Evolutionary conservation across 2,329 filamentous ascomycete species (phyloP).

Genomic region (Scopulariopsis brevicaulis): DNA sequence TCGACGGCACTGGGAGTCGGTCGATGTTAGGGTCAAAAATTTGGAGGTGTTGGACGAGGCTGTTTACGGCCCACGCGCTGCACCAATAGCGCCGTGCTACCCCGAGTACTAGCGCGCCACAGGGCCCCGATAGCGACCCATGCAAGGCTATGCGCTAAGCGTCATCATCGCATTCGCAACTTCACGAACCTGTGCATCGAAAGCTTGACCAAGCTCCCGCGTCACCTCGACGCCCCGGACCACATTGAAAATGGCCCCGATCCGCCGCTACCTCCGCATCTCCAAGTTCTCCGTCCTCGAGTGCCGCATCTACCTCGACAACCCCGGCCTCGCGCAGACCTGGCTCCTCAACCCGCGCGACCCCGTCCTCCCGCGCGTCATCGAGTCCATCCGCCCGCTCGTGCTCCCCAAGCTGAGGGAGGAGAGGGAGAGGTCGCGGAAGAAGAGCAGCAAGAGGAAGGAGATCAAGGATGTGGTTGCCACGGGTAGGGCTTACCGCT

Average conservation of each 20-base stretch:
- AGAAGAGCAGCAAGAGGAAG: conserved; percentile 59
- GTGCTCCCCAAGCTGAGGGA: conserved; percentile 87
- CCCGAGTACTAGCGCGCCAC: not conserved
- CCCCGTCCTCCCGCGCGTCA: conserved; percentile 69
- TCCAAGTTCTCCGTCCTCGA: conserved; percentile 93
- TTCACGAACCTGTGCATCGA: not conserved
- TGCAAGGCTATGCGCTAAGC: conserved; percentile 6
- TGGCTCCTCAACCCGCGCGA: conserved; percentile 75
- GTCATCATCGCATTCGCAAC: not conserved
- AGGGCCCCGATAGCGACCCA: not conserved
- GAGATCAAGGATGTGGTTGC: conserved; percentile 79
- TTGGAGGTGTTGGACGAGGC: not conserved
- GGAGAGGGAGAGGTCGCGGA: conserved; percentile 51
- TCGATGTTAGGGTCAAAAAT: not conserved
- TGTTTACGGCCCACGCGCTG: not conserved
- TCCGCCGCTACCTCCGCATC: conserved; percentile 82
- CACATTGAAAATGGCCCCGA: conserved; percentile 58
- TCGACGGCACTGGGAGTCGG: not conserved
- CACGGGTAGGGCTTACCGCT: conserved; percentile 43
- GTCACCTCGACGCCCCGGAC: not conserved
- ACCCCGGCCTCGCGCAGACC: conserved; percentile 67
- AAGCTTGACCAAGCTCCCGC: not conserved
- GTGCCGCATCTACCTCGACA: conserved; percentile 90
- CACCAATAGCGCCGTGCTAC: not conserved
- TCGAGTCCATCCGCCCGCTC: conserved; percentile 72